Evolutionary conservation across 176 grass and related monocot species (phyloP).

Genomic region (Triticum dicoccoides): DNA sequence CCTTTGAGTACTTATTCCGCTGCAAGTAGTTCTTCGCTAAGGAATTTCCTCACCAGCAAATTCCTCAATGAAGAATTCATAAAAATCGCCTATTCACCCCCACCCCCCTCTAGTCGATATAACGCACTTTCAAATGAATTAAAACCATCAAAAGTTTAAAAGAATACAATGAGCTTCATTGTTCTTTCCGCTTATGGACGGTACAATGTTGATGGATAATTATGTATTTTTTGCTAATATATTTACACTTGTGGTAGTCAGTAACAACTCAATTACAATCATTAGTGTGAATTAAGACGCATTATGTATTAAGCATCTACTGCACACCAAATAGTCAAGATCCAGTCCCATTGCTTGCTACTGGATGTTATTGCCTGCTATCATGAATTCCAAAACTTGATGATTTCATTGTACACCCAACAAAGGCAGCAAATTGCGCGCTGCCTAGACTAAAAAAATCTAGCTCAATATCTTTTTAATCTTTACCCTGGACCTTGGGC

Average conservation of each 20-base stretch:
- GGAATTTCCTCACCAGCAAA: too few species aligned
- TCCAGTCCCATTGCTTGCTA: background rate
- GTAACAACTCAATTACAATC: background rate
- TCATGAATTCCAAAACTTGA: too few species aligned
- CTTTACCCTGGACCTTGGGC: constrained; percentile 3
- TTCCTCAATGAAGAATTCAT: too few species aligned
- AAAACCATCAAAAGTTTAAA: background rate
- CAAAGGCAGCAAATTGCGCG: background rate
- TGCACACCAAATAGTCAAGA: background rate
- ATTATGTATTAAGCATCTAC: too few species aligned
- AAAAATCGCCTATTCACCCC: too few species aligned
- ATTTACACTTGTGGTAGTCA: background rate
- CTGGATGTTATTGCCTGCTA: background rate
- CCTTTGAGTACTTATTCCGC: too few species aligned
- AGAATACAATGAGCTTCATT: background rate
- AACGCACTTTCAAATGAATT: background rate
- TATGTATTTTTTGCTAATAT: background rate
- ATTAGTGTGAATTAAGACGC: background rate
- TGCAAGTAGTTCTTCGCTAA: too few species aligned
- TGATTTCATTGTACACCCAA: background rate
- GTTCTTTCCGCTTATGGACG: background rate
- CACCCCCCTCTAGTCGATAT: too few species aligned
- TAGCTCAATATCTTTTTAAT: background rate
- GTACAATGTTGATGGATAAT: background rate
- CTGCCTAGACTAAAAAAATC: background rate